Percentiles rank a stretch among this genome's conserved stretches.
Evolutionary conservation across 805 yeast species (phyloP).

Genomic region (Starmera pachycereana): DNA sequence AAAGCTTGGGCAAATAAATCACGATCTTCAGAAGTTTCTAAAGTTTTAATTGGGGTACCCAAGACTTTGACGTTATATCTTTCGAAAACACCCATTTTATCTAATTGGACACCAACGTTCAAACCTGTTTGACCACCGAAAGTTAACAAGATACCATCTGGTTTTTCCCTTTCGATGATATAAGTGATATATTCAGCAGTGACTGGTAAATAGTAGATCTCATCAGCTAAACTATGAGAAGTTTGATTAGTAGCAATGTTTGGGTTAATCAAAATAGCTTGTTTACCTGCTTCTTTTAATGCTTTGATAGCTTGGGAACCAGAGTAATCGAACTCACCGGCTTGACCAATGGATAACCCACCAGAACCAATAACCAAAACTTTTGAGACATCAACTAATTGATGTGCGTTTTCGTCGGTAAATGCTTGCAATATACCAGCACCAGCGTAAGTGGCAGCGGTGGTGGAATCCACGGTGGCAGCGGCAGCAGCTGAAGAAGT

Average conservation of each 20-base stretch:
- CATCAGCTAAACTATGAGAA: slow-evolving; percentile 90
- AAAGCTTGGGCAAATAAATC: slow-evolving; percentile 92
- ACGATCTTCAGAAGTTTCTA: slow-evolving; percentile 96
- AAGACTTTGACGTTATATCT: slow-evolving; percentile 87
- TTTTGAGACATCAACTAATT: slow-evolving; percentile 73
- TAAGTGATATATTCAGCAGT: slow-evolving; percentile 94
- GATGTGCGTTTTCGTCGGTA: slow-evolving; percentile 48
- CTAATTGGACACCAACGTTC: slow-evolving; percentile 91
- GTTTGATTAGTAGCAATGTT: slow-evolving; percentile 97
- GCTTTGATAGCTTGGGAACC: slow-evolving; percentile 98
- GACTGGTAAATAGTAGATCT: slow-evolving; percentile 90
- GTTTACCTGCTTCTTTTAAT: slow-evolving; percentile 77
- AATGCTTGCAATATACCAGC: slow-evolving; percentile 48
- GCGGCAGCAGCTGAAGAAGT: slow-evolving; percentile 10
- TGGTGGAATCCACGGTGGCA: slow-evolving; percentile 4
- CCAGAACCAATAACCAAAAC: slow-evolving; percentile 96
- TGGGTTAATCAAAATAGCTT: slow-evolving; percentile 84
- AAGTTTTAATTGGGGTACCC: slow-evolving; percentile 95
- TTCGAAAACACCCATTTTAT: slow-evolving; percentile 88
- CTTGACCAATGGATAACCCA: slow-evolving; percentile 95
- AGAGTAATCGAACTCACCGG: slow-evolving; percentile 96
- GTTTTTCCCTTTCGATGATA: slow-evolving; percentile 90
- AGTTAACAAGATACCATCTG: slow-evolving; percentile 91
- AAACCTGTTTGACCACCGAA: slow-evolving; percentile 99
- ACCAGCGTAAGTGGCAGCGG: slow-evolving; percentile 41